phyloP scores from a whole-genome alignment of 2,329 filamentous ascomycete species.

The Claviceps fusiformis region DNA sequence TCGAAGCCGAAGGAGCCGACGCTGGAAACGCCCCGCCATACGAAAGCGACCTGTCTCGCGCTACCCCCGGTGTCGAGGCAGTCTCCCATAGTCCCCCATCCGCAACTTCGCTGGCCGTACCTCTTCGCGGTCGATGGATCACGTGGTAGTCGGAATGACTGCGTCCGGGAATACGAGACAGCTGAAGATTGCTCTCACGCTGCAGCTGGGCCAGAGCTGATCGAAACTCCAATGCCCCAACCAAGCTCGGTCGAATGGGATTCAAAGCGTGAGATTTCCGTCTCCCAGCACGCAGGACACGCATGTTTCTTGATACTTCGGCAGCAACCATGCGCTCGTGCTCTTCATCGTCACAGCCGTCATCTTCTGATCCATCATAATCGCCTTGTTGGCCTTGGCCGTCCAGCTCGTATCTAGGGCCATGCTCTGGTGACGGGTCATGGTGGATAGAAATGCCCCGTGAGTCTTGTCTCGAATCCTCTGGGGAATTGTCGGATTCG shows the following conservation, averaged over 20 bases:
- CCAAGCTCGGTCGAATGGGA: conserved; percentile 80
- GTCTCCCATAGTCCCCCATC: conserved; percentile 7
- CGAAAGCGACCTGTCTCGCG: conserved; percentile 10
- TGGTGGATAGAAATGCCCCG: conserved; percentile 16
- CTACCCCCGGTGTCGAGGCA: conserved; percentile 1
- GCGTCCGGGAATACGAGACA: conserved; percentile 53
- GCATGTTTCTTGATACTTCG: conserved; percentile 88
- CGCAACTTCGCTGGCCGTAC: conserved; percentile 14
- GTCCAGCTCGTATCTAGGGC: conserved; percentile 34
- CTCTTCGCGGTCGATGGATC: conserved; percentile 12
- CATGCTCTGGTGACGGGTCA: conserved; percentile 30
- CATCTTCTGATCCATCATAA: conserved; percentile 26
- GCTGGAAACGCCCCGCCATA: conserved; percentile 3
- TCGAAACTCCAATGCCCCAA: conserved; percentile 87
- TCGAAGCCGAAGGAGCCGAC: neutral
- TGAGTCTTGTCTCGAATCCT: conserved; percentile 8
- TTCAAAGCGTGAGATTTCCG: conserved; percentile 54
- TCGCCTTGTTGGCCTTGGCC: conserved; percentile 21
- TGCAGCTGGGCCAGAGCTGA: conserved; percentile 81
- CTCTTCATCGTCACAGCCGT: conserved; percentile 30
- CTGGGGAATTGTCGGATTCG: conserved; percentile 28
- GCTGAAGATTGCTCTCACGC: conserved; percentile 62
- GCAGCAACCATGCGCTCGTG: conserved; percentile 56
- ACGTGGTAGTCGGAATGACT: conserved; percentile 30
- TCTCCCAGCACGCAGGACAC: conserved; percentile 55